Base-by-base conservation (phyloP, 108 stramenopile genomes). In the Parietichytrium sp. region DNA sequence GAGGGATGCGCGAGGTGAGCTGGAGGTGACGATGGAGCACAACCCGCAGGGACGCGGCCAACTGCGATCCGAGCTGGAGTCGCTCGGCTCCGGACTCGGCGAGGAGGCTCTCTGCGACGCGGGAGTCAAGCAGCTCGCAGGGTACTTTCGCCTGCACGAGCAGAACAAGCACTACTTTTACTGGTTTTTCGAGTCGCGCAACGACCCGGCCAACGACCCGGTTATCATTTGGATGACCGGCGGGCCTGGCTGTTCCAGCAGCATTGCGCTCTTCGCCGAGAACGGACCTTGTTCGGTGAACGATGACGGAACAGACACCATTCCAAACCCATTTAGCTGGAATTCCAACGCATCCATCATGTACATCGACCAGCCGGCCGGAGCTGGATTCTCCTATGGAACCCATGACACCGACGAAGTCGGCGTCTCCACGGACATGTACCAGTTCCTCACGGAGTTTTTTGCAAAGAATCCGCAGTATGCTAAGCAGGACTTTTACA, bases 331-430 rank as follows among this genome's bases (percentile, higher is more conserved):
- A 13, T 86, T 92, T 86, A 90, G 91, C 36, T 98, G 98, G 98
- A 97, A 95, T 8, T 89, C 92, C 61, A 88, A 93, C 45, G 96
- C 96, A 3, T 95, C 96, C 85, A 93, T 99, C 47, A 84, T 99
- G 30, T 99, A 93, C 93, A 82, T 99, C 27, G 98, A 99, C 83
- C 93, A 96, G 82, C 98, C 98, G 18, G 93, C 96, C 45, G 95
- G 97, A 8, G 95, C 95, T 26, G 98, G 98, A 55, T 99, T 91
- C 85, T 93, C 93, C 81, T 96, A 97, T 82, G 95, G 96, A 29
- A 85, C 80, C 18, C 88, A 86, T 6, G 36, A 29, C 52, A 96
- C 27, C 26, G 55, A 13, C 16, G 79, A 97, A 84, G 80, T 85
- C 53, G 89, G 93, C 80, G 94, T 98, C 47, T 86, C 85, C 54